Base-by-base conservation (phyloP, 2,329 filamentous ascomycete species). In the Zymoseptoria pseudotritici region DNA sequence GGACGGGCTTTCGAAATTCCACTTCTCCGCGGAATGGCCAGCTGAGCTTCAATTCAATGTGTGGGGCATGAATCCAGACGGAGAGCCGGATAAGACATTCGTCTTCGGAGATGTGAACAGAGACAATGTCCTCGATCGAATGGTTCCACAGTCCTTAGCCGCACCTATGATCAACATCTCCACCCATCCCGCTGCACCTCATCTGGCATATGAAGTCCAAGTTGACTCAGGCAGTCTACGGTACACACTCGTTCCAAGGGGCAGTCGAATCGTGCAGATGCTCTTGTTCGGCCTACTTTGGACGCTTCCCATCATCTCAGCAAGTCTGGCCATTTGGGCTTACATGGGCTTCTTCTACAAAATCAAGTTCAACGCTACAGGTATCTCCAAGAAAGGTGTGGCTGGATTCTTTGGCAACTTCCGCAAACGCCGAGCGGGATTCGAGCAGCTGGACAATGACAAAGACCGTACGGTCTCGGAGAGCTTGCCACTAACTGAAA, bases 61-160 rank as follows among this genome's bases (percentile, higher is more conserved):
- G 2, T 86, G 84, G 84, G 84, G 84, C 54, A 82, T 86, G 65
- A 84, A 86, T 67, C 80, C 81, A 0, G 80, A 85, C 69, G 82
- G 83, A 21, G 74, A 81, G 64, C 83, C 84, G 0, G 84, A 87
- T 68, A 77, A 82, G 60, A 78, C 78, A 3, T 78, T 76, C 56
- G 78, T 84, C 3, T 81, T 78, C 60, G 84, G 84, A 19, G 84
- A 86, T 68, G 77, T 83, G 11, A 81, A 86, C 64, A 73, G 73
- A 17, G 83, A 86, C 67, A 75, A 74, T 2, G 74, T 86, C 5
- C 72, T 86, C 13, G 84, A 86, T 68, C 81, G 83, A 36, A 73
- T 86, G 21, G 80, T 83, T 1, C 83, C 83, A 7, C 81, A 78
- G 10, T 82, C 80, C n/a, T 73, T 86, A 20, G 77, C 77, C 17